These are phyloP conservation scores for Ceriops decandra DNA, from an alignment of 345 rosid species.

Conservation along the genomic window DNA sequence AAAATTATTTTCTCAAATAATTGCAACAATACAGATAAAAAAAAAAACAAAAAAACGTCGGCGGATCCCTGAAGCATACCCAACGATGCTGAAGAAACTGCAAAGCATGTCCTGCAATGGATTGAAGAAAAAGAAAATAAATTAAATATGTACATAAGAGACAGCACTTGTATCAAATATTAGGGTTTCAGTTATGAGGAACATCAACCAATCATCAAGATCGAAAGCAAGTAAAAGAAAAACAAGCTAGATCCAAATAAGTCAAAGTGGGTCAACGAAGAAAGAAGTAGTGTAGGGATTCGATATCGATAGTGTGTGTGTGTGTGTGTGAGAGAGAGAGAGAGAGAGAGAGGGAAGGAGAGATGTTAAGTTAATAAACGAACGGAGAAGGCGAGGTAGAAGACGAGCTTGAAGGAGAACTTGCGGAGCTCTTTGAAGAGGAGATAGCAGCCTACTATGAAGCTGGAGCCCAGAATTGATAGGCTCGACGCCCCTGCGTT, in stretches of 20 bases:
- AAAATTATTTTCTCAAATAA: neutral
- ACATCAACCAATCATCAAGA: too few species aligned
- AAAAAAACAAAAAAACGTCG: neutral
- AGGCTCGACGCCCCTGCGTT: conserved; percentile 75
- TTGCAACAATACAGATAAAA: neutral
- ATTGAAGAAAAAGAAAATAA: neutral
- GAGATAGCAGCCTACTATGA: conserved; percentile 82
- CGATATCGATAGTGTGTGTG: too few species aligned
- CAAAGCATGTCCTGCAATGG: conserved; percentile 85
- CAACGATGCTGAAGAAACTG: conserved; percentile 89
- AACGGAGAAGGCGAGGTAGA: conserved; percentile 92
- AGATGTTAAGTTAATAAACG: neutral
- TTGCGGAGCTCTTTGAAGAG: conserved; percentile 94
- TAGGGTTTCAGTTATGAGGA: too few species aligned
- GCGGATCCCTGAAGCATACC: conserved; percentile 39
- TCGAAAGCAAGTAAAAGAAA: too few species aligned
- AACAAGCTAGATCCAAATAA: neutral
- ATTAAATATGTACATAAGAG: too few species aligned
- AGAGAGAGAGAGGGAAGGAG: neutral
- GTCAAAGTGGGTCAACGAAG: neutral
- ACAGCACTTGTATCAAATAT: too few species aligned
- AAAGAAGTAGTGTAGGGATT: neutral
- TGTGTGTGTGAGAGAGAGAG: neutral
- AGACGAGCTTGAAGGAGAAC: conserved; percentile 97
- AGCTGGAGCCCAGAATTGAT: conserved; percentile 78